Conservation (phyloP, 169 alveolate species). For the Eimeria praecox region DNA sequence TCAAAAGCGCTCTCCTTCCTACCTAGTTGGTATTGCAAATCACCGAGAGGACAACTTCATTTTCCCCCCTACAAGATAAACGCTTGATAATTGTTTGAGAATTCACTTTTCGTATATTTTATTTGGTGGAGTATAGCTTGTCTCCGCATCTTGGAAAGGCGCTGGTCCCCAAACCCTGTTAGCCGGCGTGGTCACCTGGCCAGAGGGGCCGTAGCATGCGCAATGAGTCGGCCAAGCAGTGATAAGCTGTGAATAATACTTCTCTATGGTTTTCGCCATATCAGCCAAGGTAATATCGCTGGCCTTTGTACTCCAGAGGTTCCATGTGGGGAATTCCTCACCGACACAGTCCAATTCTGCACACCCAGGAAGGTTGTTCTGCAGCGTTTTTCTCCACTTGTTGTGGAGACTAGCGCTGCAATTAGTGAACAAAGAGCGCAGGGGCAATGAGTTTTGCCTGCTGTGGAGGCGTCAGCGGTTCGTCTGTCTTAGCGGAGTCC, state of each 20-base stretch:
- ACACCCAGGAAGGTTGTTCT: background rate
- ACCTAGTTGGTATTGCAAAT: background rate
- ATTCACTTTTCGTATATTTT: background rate
- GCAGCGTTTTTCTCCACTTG: background rate
- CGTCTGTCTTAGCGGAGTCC: background rate
- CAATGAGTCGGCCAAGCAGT: background rate
- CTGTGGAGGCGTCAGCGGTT: background rate
- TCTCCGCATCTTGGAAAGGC: background rate
- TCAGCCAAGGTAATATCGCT: background rate
- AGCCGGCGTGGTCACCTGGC: conserved; percentile 10
- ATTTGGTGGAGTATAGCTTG: background rate
- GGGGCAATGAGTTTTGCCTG: background rate
- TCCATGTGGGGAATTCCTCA: background rate
- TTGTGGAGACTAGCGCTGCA: background rate
- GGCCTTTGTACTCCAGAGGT: background rate
- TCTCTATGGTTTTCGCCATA: background rate
- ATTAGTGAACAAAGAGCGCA: background rate
- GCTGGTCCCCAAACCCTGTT: background rate
- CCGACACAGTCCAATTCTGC: conserved; percentile 9
- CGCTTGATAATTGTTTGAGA: background rate
- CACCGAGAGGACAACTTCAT: background rate
- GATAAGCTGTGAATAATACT: background rate
- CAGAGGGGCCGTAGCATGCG: background rate
- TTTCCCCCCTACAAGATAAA: background rate
- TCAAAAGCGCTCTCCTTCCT: background rate